Evolutionary conservation across 1,284 basidiomycete species (phyloP), one percentile per base, ranked within the genome.

Genomic region (Pseudozyma tsukubaensis): DNA sequence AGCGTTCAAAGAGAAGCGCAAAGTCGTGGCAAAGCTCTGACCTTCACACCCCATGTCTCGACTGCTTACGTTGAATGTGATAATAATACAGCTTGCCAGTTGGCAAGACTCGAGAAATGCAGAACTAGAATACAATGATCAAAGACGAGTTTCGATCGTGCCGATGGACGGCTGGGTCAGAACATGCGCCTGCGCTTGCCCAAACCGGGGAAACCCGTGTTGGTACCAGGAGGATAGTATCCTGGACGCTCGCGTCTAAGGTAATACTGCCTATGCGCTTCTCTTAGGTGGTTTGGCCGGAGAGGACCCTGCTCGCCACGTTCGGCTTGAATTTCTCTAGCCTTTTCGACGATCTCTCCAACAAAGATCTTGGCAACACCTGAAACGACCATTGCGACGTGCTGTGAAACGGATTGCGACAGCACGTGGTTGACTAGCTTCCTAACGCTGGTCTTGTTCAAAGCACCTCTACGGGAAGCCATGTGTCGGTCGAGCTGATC

Each of bases 281-380:
- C 93, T 13, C 92, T 91, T 10, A 95, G 87, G 84, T 95, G 92
- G 76, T 93, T 92, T 0, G 94, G 93, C 2, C 91, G 90, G 29
- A 96, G 85, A 0, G 94, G 91, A 0, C 93, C 93, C 11, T 43
- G 34, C 21, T 93, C 92, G 6, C 90, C 89, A 21, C 91, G 87
- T 35, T 89, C 87, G n/a, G 86, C 86, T 84, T 94, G 93, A 0
- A 92, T 91, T 16, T 88, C 87, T 21, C 92, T 91, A 19, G 92
- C 92, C 86, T 91, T 91, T 84, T 95, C 93, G 19, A 94, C 89
- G 6, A 95, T 92, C 84, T 95, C 93, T 2, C 94, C 94, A 10
- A 96, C 92, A 77, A 96, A 96, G 1, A 95, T 92, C 82, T 96
- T 96, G 18, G 89, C 89, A 60, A 95, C 92, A 78, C 94, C 94